Evolutionary conservation across 2,329 filamentous ascomycete species (phyloP), one percentile per base, ranked within the genome.

Genomic region (Scedosporium dehoogii): DNA sequence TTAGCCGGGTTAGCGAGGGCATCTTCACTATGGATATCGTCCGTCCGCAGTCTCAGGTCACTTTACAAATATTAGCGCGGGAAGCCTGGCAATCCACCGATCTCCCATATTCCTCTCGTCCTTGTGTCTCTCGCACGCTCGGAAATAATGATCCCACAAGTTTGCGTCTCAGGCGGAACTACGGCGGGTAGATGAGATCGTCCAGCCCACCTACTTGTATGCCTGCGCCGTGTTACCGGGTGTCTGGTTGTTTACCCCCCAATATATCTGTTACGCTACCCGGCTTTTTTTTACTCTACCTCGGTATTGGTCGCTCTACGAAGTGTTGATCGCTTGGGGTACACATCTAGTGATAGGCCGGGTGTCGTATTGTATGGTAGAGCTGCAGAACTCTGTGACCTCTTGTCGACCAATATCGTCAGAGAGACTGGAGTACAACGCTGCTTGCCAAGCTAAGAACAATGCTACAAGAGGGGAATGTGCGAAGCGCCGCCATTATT

Each of bases 401-500:
- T 48, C 44, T 48, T 38, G 18, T 48, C 44, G 14, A 18, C n/a
- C 18, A 6, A 48, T 21, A 21, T 48, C 33, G 14, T 10, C 44
- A 48, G n/a, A 18, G 16, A 7, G 44, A 21, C 3, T 44, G 6
- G 7, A 44, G 42, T 4, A 2, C 3, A 46, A 6, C 1, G 4
- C n/a, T 18, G 42, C 14, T 16, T 16, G 18, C 42, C 42, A 4
- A 46, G 42, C 2, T 18, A 48, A 56, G 53, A 27, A 21, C 53
- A 7, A 21, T 25, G 21, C 18, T 56, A 14, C 18, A 29, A 56
- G 27, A 56, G 9, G 27, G 9, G 16, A 48, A 12, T 41, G 23
- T n/a, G n/a, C n/a, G 42, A n/a, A 21, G 33, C 16, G 10, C 48
- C 1, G 56, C 65, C 59, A 79, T 68, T 63, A 62, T 10, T 21